Evolutionary conservation across 495 filamentous ascomycete genomes (phyloP), one percentile per base, ranked within the genome.

Genomic region (Penicillium silybi): DNA sequence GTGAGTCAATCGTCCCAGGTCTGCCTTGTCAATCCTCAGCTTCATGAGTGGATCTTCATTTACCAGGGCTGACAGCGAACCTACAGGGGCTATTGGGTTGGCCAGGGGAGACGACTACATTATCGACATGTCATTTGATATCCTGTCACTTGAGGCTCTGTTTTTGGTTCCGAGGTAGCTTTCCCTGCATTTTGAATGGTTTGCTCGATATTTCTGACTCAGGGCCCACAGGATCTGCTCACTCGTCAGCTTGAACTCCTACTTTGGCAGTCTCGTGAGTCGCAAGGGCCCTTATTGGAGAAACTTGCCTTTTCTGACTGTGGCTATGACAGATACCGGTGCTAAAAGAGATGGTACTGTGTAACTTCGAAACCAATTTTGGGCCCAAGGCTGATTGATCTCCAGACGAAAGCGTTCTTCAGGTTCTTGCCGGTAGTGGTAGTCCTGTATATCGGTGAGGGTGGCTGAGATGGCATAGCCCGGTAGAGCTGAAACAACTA

Each of bases 341-440:
- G 55, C 76, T 95, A 43, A 92, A 91, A 66, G 89, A 93, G 69
- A 93, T 93, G 90, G 80, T 84, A 68, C 37, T 53, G 46, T 52
- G 7, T 46, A 25, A 25, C 1, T 17, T 35, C 41, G 6, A 29
- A 19, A 37, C 39, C 22, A 18, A 35, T 15, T 39, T 45, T 32
- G 58, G 45, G 41, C 56, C 39, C 62, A 61, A 72, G 58, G 69
- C 60, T 64, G 59, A 66, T 45, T 47, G 44, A n/a, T 29, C 23
- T 25, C 27, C 63, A 85, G 81, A 91, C 89, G 17, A 95, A 91
- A 70, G 89, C 93, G 52, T 96, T 96, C 61, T 68, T 93, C 60
- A 92, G 92, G 54, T 96, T 96, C 67, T 80, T 92, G 63, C 84
- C 88, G 11, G 77, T 96, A n/a, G 89, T 97, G 18, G 70, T 87